These are phyloP conservation scores for Conticribra weissflogii DNA, from an alignment of 108 stramenopile species.

Conservation along the genomic window DNA sequence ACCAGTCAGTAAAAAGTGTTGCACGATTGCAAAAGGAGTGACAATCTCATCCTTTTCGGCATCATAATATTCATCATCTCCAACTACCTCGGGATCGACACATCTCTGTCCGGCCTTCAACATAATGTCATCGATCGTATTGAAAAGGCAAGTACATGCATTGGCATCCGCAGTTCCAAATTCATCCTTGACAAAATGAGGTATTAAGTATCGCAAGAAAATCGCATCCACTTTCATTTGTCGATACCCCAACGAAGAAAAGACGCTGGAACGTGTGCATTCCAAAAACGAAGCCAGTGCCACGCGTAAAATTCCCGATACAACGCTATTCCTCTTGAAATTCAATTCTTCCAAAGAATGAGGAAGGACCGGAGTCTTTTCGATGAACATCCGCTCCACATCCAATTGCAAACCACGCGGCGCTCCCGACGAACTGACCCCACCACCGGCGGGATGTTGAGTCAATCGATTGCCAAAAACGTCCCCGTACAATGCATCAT, in stretches of 20 bases:
- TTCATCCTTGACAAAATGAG: slow-evolving; percentile 80
- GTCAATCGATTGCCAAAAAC: slow-evolving; percentile 41
- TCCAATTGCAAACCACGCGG: slow-evolving; percentile 77
- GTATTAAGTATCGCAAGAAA: slow-evolving; percentile 73
- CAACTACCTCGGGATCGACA: slow-evolving; percentile 43
- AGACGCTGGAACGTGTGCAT: slow-evolving; percentile 54
- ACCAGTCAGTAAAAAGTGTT: slow-evolving; percentile 18
- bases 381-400: slow-evolving; percentile 88
- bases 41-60: slow-evolving; percentile 46
- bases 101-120: slow-evolving; percentile 59
- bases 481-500: slow-evolving; percentile 46
- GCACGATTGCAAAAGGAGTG: slow-evolving; percentile 43
- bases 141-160: slow-evolving; percentile 43
- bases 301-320: slow-evolving; percentile 63
- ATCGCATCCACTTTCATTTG: slow-evolving; percentile 79
- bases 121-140: slow-evolving; percentile 55
- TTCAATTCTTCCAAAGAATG: slow-evolving; percentile 59
- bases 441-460: slow-evolving; percentile 22
- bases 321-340: slow-evolving; percentile 63
- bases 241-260: slow-evolving; percentile 65
- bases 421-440: slow-evolving; percentile 31
- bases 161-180: slow-evolving; percentile 56
- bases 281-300: slow-evolving; percentile 70
- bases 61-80: slow-evolving; percentile 57
- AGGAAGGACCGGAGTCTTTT: slow-evolving; percentile 67